Evolutionary conservation across 305 asterid genomes (phyloP), one percentile per base, ranked within the genome.

Genomic region (Solanum hybrid): DNA sequence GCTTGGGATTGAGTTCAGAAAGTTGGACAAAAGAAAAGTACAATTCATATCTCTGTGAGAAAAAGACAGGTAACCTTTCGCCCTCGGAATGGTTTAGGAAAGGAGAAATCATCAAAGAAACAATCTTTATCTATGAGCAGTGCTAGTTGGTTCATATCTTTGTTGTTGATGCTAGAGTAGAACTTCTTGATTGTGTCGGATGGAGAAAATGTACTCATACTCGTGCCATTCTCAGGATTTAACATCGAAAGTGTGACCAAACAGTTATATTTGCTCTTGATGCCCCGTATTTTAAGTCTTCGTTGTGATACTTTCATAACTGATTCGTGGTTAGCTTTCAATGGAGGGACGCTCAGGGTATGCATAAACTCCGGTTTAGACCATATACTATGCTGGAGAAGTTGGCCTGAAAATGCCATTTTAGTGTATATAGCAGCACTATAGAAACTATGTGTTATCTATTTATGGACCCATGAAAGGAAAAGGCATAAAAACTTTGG

Each of bases 51-150:
- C 40, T 67, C 28, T 26, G 28, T 16, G 40, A 36, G 12, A 73
- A 37, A 35, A 4, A 11, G 31, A 3, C 8, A 71, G 74, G 83
- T 36, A 6, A 95, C 97, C 96, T 93, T 92, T 93, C 93, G 93
- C 75, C 98, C 98, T 87, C 64, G 90, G 88, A 96, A 95, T 16
- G 96, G 98, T 81, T 64, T 87, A 84, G 92, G 92, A 69, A 92
- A 95, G 39, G 95, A 91, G 92, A 89, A 93, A 91, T 96, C 98
- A 79, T 94, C 95, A 31, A 91, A 93, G 86, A 92, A 64, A 87
- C 98, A 96, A 78, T 96, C 96, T 40, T 93, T 91, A 33, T 94
- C 92, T 87, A 96, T 87, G 81, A 94, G 92, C 39, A 74, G 40
- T 13, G 91, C 91, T 81, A 95, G 92, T 37, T 89, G 87, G 42